Base-by-base conservation (phyloP, 2,329 filamentous ascomycete genomes). In the Penicillium palitans region DNA sequence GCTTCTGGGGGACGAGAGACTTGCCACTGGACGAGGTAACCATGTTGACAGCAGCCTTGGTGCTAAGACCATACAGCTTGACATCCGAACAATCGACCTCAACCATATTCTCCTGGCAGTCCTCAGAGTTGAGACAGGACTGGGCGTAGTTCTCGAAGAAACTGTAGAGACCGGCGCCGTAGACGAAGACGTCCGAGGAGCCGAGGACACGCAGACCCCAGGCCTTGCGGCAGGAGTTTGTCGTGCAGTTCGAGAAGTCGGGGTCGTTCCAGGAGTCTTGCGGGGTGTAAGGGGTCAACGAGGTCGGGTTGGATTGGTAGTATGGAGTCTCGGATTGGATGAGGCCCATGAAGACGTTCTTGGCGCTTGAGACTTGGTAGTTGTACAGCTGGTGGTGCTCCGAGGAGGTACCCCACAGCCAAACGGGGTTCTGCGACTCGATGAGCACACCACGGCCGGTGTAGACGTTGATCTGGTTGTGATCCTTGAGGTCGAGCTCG, bases 241-340 rank as follows among this genome's bases (percentile, higher is more conserved):
- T 79, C 21, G 77, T 79, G 74, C 88, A 90, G 47, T 79, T 78
- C 2, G 77, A 76, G 72, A 95, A 96, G 66, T 87, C 82, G 0
- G 92, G 70, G 87, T 89, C 74, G 31, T 71, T 72, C 68, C 70
- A 76, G 7, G 63, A 62, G 4, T 63, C 31, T 46, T 76, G 73
- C 4, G 74, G 69, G 0, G 65, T 73, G 66, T 73, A 78, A 10
- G 75, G 75, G 10, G 84, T 80, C 10, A 84, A 81, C 2, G 90
- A 84, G 65, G 89, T 83, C 5, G 92, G 91, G 78, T 93, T 93
- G 72, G 89, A 84, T 78, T 96, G 90, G 82, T 89, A 91, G 80
- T 86, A 85, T 33, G 92, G 90, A 6, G 92, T 96, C 78, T 97
- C 93, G 4, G 90, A 90, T 78, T 97, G 93, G 68, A 96, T 91